These are phyloP conservation scores for Tolypocladium paradoxum DNA, from an alignment of 2,329 filamentous ascomycete genomes.

Conservation along the genomic window DNA sequence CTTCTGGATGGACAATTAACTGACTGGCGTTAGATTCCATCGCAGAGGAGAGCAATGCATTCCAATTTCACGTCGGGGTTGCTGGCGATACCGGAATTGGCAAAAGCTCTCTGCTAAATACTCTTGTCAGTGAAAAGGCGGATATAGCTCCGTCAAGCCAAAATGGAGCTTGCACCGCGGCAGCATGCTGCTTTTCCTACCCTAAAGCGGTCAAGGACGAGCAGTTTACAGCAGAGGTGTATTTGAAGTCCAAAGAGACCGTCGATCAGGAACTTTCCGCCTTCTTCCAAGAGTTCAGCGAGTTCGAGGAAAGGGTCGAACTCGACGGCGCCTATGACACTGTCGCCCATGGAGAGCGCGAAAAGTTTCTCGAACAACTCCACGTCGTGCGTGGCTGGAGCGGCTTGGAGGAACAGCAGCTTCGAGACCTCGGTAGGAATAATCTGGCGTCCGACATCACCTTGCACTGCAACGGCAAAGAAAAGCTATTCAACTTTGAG, in stretches of 20 bases:
- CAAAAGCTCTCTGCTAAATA: conserved; percentile 8
- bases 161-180: conserved; percentile 8
- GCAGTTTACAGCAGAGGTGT: neutral
- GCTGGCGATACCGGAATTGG: conserved; percentile 8
- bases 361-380: conserved; percentile 1
- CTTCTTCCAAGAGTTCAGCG: conserved; percentile 2
- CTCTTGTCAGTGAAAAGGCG: neutral
- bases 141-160: conserved; percentile 6
- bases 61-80: neutral
- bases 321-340: neutral
- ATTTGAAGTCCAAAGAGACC: conserved; percentile 6
- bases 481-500: neutral
- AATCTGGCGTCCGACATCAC: neutral
- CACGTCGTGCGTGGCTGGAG: conserved; percentile 5
- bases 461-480: neutral
- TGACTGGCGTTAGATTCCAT: no score
- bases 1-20: no score
- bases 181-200: conserved; percentile 7
- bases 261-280: conserved; percentile 5
- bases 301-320: neutral
- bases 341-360: neutral
- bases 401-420: neutral
- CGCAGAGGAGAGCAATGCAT: neutral
- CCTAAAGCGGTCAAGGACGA: neutral
- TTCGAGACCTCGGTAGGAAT: conserved; percentile 1